Evolutionary conservation across 257 asterid species (phyloP).

Genomic region (Eucommia ulmoides): DNA sequence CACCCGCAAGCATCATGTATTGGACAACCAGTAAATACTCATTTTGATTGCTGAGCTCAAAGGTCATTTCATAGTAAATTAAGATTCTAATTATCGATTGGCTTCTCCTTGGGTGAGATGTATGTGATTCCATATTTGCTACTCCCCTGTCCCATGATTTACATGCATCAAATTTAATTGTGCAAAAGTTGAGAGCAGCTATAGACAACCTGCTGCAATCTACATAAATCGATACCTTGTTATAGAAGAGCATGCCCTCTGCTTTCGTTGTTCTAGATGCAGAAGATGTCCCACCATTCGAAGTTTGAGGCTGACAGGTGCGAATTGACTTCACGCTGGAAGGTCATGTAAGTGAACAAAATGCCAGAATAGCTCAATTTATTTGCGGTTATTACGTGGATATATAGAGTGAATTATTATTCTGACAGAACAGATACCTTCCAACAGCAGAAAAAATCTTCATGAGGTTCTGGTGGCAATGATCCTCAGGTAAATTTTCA

Average conservation of each 20-base stretch:
- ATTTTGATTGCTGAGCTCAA: too few species aligned
- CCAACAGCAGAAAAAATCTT: constrained; percentile 75
- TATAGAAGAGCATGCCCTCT: constrained; percentile 42
- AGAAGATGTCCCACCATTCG: constrained; percentile 37
- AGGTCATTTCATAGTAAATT: too few species aligned
- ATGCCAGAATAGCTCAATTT: neutral
- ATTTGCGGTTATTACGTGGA: too few species aligned
- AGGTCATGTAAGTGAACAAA: constrained; percentile 9
- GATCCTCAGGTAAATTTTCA: constrained; percentile 88
- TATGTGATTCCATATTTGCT: too few species aligned
- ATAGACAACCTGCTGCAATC: constrained; percentile 1
- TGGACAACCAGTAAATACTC: too few species aligned
- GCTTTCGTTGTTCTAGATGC: constrained; percentile 51
- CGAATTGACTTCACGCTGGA: constrained; percentile 89
- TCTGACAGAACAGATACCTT: constrained; percentile 44
- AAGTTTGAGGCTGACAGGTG: constrained; percentile 64
- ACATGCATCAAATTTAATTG: neutral
- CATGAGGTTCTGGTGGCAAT: constrained; percentile 87
- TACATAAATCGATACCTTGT: constrained; percentile 56
- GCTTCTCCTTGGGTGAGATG: too few species aligned
- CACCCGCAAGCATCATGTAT: too few species aligned
- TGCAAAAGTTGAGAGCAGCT: neutral
- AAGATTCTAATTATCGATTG: too few species aligned
- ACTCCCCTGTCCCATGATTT: neutral
- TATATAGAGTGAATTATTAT: too few species aligned